Conservation (phyloP, 1,284 basidiomycete species). For the Fomitiporia mediterranea region DNA sequence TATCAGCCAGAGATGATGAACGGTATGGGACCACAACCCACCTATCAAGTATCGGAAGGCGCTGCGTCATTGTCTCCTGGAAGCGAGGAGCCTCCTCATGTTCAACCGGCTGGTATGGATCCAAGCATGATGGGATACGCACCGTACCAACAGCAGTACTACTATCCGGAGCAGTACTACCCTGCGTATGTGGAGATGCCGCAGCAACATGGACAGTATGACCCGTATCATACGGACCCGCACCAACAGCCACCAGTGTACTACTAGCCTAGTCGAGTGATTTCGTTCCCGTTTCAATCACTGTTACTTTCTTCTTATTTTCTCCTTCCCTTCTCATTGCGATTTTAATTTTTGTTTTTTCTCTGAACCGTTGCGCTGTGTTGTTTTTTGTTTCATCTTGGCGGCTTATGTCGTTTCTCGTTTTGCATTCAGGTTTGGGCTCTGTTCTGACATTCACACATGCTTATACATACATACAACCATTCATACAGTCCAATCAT, state of each 20-base stretch:
- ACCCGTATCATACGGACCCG: conserved; percentile 54
- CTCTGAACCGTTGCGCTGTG: too few species aligned
- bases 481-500: conserved; percentile 24
- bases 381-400: conserved; percentile 4
- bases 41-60: conserved; percentile 19
- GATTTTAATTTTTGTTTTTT: too few species aligned
- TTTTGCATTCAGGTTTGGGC: conserved; percentile 7
- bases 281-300: conserved; percentile 36
- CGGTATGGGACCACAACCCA: neutral
- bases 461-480: conserved; percentile 25
- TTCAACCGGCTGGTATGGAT: conserved; percentile 29
- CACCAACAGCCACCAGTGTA: conserved; percentile 47
- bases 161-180: conserved; percentile 67
- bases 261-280: conserved; percentile 57
- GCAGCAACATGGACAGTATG: conserved; percentile 54
- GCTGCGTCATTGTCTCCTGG: conserved; percentile 16
- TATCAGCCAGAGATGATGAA: conserved; percentile 4
- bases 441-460: conserved; percentile 9
- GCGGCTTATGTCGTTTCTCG: conserved; percentile 22
- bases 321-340: conserved; percentile 11
- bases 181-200: conserved; percentile 61
- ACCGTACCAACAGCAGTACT: conserved; percentile 54
- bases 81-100: conserved; percentile 14
- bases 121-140: conserved; percentile 45
- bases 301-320: conserved; percentile 35